These are phyloP conservation scores for Thalassiosira livingstoniorum DNA, from an alignment of 352 stramenopile species.

Conservation along the genomic window DNA sequence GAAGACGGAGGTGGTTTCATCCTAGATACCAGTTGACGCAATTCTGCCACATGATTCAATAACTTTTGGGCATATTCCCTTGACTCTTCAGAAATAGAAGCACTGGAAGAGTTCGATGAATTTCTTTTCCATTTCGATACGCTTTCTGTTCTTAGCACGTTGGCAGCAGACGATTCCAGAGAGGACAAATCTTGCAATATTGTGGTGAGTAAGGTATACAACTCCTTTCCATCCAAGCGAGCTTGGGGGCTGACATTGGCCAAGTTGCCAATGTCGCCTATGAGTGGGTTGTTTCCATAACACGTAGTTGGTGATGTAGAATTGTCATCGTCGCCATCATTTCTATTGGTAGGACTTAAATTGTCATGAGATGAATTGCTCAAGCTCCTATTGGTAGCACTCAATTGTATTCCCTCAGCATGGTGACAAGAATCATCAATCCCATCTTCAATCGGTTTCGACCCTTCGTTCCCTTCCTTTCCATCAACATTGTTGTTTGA, in stretches of 20 bases:
- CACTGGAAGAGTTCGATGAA: constrained; percentile 20
- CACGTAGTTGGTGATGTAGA: constrained; percentile 17
- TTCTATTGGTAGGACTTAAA: background rate
- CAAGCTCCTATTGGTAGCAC: background rate
- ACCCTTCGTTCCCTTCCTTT: background rate
- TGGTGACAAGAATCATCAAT: no score
- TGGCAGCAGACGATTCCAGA: constrained; percentile 30
- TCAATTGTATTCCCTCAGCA: constrained; percentile 7
- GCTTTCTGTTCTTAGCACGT: constrained; percentile 36
- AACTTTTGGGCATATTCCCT: constrained; percentile 18
- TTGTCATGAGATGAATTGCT: constrained; percentile 1
- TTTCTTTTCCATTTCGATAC: constrained; percentile 3
- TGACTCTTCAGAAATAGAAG: constrained; percentile 25
- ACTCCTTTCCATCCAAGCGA: constrained; percentile 58
- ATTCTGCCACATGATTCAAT: constrained; percentile 36
- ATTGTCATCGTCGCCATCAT: background rate
- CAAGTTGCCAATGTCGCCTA: constrained; percentile 80
- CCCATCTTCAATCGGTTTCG: no score
- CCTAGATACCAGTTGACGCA: constrained; percentile 33
- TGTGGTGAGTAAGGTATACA: constrained; percentile 57
- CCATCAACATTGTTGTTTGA: background rate
- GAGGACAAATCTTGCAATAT: constrained; percentile 54
- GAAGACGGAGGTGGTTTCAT: constrained; percentile 52
- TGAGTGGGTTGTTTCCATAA: constrained; percentile 80
- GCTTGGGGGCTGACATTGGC: constrained; percentile 56